Base-by-base conservation (phyloP, 441 rosid genomes). In the Pelargonium cotyledonis region DNA sequence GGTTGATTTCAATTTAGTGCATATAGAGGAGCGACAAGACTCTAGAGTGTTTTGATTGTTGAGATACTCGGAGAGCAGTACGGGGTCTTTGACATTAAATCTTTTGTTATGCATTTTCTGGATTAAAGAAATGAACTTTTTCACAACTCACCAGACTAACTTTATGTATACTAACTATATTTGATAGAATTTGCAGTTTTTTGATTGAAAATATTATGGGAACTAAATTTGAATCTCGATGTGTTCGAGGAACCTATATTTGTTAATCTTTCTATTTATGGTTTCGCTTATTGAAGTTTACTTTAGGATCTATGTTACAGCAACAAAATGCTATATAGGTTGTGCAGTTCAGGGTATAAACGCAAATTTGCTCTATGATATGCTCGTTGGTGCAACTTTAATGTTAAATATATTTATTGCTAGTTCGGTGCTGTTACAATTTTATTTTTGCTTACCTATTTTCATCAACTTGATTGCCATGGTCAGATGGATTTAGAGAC, bases 401-500 rank as follows among this genome's bases (percentile, higher is more conserved):
- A 5, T 12, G 2, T 49, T 49, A 57, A 2, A 57, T 57, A 57
- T 57, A 16, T 57, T 14, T 10, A 49, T 12, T 14, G 55, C n/a
- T 49, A 14, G 0, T 14, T 49, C n/a, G 16, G n/a, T 5, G n/a
- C 55, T 49, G 15, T 49, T 47, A 4, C 14, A 47, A 14, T 11
- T 1, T 12, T 10, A 10, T 47, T 57, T 57, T 57, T 57, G 26
- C 63, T 57, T 1, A 57, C 16, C 29, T 49, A 15, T 26, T 26
- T 26, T 26, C 55, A 49, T 12, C n/a, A 1, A 1, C 31, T 26
- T 49, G 5, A n/a, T 49, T 11, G n/a, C n/a, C 3, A 15, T 46
- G 19, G 4, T 12, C 38, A 57, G 73, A 94, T 94, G 99, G 97
- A 91, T 87, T 73, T 94, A 70, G 90, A 87, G 72, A 91, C 96